Evolutionary conservation across 169 alveolate genomes (phyloP).

Genomic region (Amoebophrya sp.): DNA sequence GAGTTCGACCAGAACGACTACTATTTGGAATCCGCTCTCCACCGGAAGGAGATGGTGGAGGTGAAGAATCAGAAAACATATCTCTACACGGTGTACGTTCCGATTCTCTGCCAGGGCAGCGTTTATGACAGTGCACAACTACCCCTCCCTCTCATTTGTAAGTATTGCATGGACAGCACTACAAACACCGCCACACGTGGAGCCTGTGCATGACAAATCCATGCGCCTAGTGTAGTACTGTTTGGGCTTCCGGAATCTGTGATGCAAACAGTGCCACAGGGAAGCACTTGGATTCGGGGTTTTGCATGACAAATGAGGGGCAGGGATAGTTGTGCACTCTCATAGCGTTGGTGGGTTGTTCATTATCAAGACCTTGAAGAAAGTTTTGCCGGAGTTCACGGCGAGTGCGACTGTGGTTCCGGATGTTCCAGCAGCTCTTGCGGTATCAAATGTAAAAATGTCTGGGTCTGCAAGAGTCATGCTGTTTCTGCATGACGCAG

Average conservation of each 20-base stretch:
- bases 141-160: no score
- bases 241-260: no score
- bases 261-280: no score
- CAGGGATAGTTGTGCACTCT: no score
- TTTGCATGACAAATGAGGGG: no score
- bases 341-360: background rate
- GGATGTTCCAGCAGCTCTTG: background rate
- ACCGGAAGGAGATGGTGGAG: background rate
- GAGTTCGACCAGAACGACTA: background rate
- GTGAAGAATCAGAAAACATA: background rate
- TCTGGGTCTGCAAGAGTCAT: background rate
- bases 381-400: background rate
- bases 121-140: no score
- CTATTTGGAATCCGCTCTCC: background rate
- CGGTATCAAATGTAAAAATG: background rate
- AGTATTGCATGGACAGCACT: no score
- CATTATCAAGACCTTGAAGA: background rate
- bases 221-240: no score
- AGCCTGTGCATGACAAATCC: no score
- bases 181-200: no score
- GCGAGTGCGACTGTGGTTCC: no score
- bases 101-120: background rate
- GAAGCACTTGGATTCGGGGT: no score
- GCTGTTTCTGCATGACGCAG: background rate
- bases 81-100: background rate